Conservation (phyloP, 2,329 filamentous ascomycete genomes). For the Cadophora luteo-olivacea region DNA sequence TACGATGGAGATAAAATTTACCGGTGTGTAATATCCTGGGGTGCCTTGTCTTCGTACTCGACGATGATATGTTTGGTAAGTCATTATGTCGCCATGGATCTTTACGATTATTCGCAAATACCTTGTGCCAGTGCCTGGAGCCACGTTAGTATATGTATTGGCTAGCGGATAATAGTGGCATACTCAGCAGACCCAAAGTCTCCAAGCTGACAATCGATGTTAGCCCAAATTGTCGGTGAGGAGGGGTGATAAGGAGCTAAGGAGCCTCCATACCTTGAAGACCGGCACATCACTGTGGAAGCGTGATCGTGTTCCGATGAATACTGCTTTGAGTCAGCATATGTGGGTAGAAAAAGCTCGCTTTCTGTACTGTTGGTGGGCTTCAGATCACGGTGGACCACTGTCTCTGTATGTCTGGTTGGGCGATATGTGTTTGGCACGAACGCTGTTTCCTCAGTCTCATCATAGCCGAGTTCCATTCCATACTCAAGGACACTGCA, state of each 20-base stretch:
- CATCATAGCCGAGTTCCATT: not conserved
- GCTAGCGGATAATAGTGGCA: no score
- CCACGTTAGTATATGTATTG: not conserved
- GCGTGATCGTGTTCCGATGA: no score
- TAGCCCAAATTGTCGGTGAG: no score
- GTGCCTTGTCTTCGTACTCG: not conserved
- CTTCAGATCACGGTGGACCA: constrained; percentile 21
- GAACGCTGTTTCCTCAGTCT: not conserved
- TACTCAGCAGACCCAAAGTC: not conserved
- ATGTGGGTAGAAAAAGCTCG: no score
- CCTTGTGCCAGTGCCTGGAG: not conserved
- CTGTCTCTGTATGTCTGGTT: not conserved
- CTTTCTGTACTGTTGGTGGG: constrained; percentile 6
- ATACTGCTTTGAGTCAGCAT: no score
- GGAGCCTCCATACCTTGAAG: no score
- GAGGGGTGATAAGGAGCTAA: no score
- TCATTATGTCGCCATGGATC: not conserved
- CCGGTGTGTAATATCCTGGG: constrained; percentile 1
- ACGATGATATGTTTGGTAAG: not conserved
- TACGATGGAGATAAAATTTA: not conserved
- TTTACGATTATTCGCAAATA: not conserved
- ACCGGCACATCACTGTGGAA: no score
- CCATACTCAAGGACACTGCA: constrained; percentile 15
- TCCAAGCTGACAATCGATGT: not conserved
- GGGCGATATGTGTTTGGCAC: no score